Conservation (phyloP, 2,329 filamentous ascomycete genomes). For the Microdochium trichocladiopsis region DNA sequence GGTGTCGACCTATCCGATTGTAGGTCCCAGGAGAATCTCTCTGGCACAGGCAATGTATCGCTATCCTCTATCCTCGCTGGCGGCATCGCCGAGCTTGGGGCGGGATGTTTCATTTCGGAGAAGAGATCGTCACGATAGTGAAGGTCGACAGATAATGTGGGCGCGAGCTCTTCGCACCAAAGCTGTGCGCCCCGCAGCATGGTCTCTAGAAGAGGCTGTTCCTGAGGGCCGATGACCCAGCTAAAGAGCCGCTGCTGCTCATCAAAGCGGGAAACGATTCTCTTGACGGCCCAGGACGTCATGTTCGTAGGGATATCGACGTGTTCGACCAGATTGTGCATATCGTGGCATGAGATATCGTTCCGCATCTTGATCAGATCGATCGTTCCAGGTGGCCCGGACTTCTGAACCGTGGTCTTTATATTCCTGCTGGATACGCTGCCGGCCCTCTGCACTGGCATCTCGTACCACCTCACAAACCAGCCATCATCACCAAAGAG, state of each 20-base stretch:
- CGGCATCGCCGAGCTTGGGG: not conserved
- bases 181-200: conserved; percentile 5
- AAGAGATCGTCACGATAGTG: not conserved
- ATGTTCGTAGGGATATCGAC: conserved; percentile 3
- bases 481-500: conserved; percentile 8
- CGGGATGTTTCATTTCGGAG: not conserved
- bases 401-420: not conserved
- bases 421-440: not conserved
- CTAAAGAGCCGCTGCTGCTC: conserved; percentile 3
- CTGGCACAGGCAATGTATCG: not conserved
- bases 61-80: not conserved
- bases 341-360: not conserved
- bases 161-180: conserved; percentile 6
- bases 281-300: conserved; percentile 4
- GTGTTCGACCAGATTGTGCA: conserved; percentile 9
- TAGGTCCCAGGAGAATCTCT: not conserved
- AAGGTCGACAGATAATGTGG: conserved; percentile 7
- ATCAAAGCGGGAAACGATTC: conserved; percentile 5
- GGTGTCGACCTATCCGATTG: not conserved
- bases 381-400: not conserved
- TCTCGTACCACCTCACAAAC: conserved; percentile 9
- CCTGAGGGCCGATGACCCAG: conserved; percentile 10
- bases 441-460: not conserved
- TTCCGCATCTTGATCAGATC: not conserved
- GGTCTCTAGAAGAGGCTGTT: conserved; percentile 9